Conservation (phyloP, 2,329 filamentous ascomycete species). For the Fusarium newnesense region DNA sequence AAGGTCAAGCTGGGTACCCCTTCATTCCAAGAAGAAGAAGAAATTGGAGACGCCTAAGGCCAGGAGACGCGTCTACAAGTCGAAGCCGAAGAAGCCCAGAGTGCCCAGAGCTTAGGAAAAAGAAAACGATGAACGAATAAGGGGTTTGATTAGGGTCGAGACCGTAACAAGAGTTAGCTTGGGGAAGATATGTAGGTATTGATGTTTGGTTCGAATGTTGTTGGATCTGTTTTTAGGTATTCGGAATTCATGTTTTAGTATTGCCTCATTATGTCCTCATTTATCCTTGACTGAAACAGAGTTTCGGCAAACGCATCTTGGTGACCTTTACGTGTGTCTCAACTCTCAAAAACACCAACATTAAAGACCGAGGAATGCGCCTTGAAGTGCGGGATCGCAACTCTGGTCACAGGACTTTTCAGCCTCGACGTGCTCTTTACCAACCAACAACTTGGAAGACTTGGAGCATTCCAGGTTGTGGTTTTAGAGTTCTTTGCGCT, state of each 20-base stretch:
- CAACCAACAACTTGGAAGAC: not conserved
- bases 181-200: not conserved
- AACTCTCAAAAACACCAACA: not conserved
- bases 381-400: not conserved
- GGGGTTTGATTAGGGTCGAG: not conserved
- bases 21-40: conserved; percentile 4
- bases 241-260: not conserved
- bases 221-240: not conserved
- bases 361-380: not conserved
- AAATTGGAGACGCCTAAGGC: not conserved
- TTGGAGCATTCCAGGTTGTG: not conserved
- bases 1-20: conserved; percentile 6
- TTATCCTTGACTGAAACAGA: not conserved
- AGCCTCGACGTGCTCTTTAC: not conserved
- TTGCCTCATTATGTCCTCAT: not conserved
- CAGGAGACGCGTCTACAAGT: not conserved
- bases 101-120: not conserved
- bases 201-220: not conserved
- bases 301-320: not conserved
- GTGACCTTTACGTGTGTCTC: not conserved
- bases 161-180: not conserved
- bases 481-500: not conserved
- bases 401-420: not conserved
- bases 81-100: not conserved
- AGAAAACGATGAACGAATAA: not conserved